Evolutionary conservation across 306 rosid species (phyloP).

Genomic region (Biancaea sappan): DNA sequence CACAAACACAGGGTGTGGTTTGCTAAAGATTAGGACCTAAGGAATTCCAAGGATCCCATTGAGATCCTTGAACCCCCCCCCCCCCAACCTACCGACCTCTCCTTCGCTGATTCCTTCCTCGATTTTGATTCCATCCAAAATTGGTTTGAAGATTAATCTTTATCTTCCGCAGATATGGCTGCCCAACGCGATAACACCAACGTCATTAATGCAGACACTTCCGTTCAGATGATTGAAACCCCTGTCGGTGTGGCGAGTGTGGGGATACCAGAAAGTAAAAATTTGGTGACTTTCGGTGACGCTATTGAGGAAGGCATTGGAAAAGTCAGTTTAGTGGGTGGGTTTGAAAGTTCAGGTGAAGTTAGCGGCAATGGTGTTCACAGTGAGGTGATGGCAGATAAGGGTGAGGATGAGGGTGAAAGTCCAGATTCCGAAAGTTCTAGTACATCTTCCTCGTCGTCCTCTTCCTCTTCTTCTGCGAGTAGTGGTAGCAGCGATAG

Average conservation of each 20-base stretch:
- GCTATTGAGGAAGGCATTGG: constrained; percentile 50
- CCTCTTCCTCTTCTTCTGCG: constrained; percentile 27
- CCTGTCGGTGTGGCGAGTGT: constrained; percentile 6
- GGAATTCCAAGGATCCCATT: constrained; percentile 32
- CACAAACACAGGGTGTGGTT: constrained; percentile 43
- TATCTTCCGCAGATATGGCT: constrained; percentile 38
- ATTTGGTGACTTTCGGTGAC: constrained; percentile 29
- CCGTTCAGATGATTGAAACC: background rate
- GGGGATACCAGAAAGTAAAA: constrained; percentile 29
- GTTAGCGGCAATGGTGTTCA: background rate
- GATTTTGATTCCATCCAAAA: constrained; percentile 58
- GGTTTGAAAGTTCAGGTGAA: constrained; percentile 6
- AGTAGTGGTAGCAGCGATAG: constrained; percentile 29
- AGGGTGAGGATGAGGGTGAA: constrained; percentile 37
- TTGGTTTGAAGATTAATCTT: constrained; percentile 43
- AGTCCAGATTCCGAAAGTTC: constrained; percentile 46
- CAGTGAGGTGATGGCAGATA: constrained; percentile 24
- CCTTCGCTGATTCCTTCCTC: constrained; percentile 65
- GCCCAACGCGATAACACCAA: background rate
- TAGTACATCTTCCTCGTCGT: constrained; percentile 34
- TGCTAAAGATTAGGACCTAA: constrained; percentile 36
- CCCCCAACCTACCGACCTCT: constrained; percentile 32
- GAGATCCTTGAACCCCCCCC: constrained; percentile 36
- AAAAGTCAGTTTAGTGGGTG: constrained; percentile 54
- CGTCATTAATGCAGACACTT: background rate